Evolutionary conservation across 2,329 filamentous ascomycete species (phyloP).

Genomic region (Fusarium haematococcum): DNA sequence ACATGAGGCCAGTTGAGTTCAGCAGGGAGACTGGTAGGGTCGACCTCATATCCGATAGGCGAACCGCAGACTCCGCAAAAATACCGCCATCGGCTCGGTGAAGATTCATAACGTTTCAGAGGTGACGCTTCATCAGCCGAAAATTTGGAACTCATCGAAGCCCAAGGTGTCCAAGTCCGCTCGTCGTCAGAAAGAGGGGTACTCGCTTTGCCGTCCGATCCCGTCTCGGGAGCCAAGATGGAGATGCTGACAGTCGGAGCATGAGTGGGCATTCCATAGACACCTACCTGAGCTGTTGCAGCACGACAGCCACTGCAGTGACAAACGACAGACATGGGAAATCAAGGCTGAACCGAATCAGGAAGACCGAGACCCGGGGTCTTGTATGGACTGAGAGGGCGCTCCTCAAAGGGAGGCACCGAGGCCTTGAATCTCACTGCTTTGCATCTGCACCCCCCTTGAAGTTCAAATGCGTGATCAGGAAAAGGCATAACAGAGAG

Average conservation of each 20-base stretch:
- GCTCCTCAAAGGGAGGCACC: neutral
- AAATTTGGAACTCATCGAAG: neutral
- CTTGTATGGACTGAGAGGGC: neutral
- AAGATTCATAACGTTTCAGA: conserved; percentile 2
- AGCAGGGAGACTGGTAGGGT: neutral
- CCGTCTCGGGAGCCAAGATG: neutral
- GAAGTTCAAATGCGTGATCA: neutral
- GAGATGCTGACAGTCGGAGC: neutral
- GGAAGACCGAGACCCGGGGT: neutral
- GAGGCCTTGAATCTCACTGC: neutral
- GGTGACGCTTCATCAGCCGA: neutral
- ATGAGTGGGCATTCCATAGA: neutral
- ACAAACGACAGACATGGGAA: neutral
- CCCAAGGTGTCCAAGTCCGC: neutral
- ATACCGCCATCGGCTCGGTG: neutral
- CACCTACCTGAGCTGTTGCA: neutral
- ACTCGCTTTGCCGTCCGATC: neutral
- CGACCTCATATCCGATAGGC: neutral
- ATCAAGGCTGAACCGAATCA: neutral
- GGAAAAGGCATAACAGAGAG: neutral
- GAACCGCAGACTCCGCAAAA: neutral
- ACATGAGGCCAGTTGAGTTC: conserved; percentile 5
- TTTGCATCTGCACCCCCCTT: neutral
- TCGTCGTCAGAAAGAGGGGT: neutral
- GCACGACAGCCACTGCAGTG: neutral